Evolutionary conservation across 371 early-diverging fungal genomes (phyloP), one percentile per base, ranked within the genome.

Genomic region (Apophysomyces sp.): DNA sequence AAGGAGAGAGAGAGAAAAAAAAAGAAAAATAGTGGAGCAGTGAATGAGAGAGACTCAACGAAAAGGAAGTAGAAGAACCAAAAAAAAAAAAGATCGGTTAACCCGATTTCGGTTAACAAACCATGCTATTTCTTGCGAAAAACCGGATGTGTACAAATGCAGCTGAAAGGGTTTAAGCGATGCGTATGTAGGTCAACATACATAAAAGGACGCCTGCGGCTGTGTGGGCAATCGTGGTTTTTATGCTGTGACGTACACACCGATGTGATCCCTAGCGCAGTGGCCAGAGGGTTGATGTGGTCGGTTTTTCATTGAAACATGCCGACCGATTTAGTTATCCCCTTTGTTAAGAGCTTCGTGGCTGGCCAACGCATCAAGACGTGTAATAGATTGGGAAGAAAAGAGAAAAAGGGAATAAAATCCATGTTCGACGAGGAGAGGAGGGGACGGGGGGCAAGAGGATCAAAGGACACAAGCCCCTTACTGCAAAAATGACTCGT

Each of bases 401-500:
- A 3, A 37, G 11, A 37, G n/a, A 37, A 44, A 44, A 44, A 44
- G 21, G 49, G 49, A 44, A 44, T 44, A 11, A 16, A 21, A 44
- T 44, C 49, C 49, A 44, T 44, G 49, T 44, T 44, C 49, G 8
- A 34, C 34, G 34, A 34, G 34, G 34, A 34, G 34, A 34, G 34
- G 34, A 13, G 34, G 34, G 34, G 34, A 13, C 11, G 34, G 4
- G 34, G 34, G 4, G 2, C 13, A 21, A 44, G 49, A 44, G 49
- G 49, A 44, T n/a, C n/a, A 21, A 21, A 44, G 49, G 49, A 44
- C 9, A 11, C 3, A 21, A 21, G 24, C 49, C 49, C 49, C 49
- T 44, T 44, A 44, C 49, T 44, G 49, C 49, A 44, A 44, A 44
- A 44, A 44, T 21, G 49, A 44, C 49, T 44, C 49, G 49, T 44